Evolutionary conservation across 441 rosid genomes (phyloP).

Genomic region (Arabidopsis lyrata): DNA sequence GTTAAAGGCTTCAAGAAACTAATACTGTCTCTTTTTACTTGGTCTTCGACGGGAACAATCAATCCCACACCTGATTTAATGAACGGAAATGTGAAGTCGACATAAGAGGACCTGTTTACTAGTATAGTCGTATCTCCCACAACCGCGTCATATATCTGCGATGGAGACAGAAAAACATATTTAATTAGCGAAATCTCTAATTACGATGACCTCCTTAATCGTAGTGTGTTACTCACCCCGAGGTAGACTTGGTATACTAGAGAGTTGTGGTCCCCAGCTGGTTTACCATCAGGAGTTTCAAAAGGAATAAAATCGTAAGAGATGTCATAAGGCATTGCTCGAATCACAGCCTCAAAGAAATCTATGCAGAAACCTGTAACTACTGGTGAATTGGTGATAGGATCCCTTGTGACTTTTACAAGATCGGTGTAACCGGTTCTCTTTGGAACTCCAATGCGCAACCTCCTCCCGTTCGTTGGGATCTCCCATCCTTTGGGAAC

Average conservation of each 20-base stretch:
- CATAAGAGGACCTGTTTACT: constrained; percentile 52
- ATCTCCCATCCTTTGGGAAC: constrained; percentile 68
- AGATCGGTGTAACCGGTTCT: constrained; percentile 51
- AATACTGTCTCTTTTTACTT: constrained; percentile 46
- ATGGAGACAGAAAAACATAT: neutral
- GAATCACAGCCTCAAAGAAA: constrained; percentile 55
- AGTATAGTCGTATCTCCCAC: constrained; percentile 71
- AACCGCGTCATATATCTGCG: constrained; percentile 52
- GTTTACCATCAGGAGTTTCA: constrained; percentile 36
- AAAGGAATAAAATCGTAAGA: constrained; percentile 50
- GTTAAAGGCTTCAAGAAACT: constrained; percentile 68
- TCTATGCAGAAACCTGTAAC: constrained; percentile 58
- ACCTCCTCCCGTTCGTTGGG: constrained; percentile 52
- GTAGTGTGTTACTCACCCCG: constrained; percentile 44
- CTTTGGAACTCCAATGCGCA: constrained; percentile 60
- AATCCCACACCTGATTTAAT: constrained; percentile 62
- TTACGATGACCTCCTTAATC: no score
- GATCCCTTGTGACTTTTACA: constrained; percentile 47
- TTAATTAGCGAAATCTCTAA: no score
- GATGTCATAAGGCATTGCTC: constrained; percentile 54
- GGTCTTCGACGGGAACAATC: constrained; percentile 51
- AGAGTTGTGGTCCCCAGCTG: constrained; percentile 7
- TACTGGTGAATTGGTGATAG: constrained; percentile 1
- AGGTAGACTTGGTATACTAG: constrained; percentile 41
- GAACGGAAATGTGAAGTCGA: constrained; percentile 69